phyloP scores from a whole-genome alignment of 2,329 filamentous ascomycete species.

The Didymella lethalis region DNA sequence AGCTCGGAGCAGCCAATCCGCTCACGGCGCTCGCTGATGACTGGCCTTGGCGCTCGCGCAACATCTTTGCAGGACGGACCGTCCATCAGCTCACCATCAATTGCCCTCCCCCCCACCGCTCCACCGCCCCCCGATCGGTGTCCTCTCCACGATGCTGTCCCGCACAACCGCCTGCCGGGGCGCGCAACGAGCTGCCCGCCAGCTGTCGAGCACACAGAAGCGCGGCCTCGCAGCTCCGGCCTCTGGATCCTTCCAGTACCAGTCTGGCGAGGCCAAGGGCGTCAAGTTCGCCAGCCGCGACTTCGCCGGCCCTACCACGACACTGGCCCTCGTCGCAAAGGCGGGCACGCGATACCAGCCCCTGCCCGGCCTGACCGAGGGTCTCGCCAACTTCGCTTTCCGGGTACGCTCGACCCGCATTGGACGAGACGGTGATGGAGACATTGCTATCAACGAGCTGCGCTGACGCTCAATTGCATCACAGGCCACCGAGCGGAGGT shows the following conservation, averaged over 20 bases:
- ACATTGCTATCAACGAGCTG: constrained; percentile 4
- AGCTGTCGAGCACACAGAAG: constrained; percentile 62
- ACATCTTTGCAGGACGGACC: constrained; percentile 14
- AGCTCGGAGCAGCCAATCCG: constrained; percentile 11
- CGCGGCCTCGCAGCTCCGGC: constrained; percentile 72
- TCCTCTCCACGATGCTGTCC: constrained; percentile 67
- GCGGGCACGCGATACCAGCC: constrained; percentile 93
- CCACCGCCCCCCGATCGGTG: constrained; percentile 49
- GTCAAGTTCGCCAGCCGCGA: constrained; percentile 94
- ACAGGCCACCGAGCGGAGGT: constrained; percentile 85
- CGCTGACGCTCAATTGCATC: constrained; percentile 21
- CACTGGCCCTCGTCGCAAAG: constrained; percentile 90
- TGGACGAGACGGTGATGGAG: not conserved
- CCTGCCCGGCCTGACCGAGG: constrained; percentile 86
- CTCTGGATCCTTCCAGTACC: constrained; percentile 83
- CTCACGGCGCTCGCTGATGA: constrained; percentile 9
- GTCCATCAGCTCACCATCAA: constrained; percentile 42
- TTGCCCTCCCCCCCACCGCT: constrained; percentile 62
- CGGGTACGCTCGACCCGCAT: constrained; percentile 68
- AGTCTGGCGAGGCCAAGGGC: constrained; percentile 83
- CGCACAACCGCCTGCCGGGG: constrained; percentile 70
- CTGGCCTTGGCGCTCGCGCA: constrained; percentile 18
- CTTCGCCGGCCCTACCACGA: constrained; percentile 85
- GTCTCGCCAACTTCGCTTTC: constrained; percentile 95
- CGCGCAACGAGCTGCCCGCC: constrained; percentile 68